Base-by-base conservation (phyloP, 306 rosid species). In the Biancaea sappan region DNA sequence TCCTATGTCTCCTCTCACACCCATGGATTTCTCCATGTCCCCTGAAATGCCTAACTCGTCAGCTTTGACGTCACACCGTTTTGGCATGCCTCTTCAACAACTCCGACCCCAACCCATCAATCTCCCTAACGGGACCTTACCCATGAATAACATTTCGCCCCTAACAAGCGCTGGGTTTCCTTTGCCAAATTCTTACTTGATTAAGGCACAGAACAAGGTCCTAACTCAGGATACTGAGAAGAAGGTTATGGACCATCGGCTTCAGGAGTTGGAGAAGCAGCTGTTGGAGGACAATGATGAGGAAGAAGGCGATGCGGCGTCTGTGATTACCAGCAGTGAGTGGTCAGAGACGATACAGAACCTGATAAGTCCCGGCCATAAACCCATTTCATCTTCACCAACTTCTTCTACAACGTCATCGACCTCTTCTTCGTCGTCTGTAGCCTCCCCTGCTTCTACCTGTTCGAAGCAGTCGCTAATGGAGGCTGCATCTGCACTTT, bases 271-370 rank as follows among this genome's bases (percentile, higher is more conserved):
- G 65, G 98, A 89, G 64, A 93, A 93, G 16, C 86, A 91, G 80
- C 93, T 93, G 35, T 84, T 91, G 13, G 94, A 91, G 31, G 97
- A 93, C 24, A 84, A 74, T 74, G 97, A 93, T 0, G 93, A 86
- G 0, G 82, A 83, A 5, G 94, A 76, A 71, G 86, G 61, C 11
- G 98, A 91, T 60, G 85, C 83, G 3, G 87, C 46, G 1, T 89
- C 96, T 5, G 96, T 77, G 21, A 83, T 91, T 21, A 89, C 98
- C 2, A 85, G 51, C 13, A 88, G 78, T 53, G 94, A 79, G 56
- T 93, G 98, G 98, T 83, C 96, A 2, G 97, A 93, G 61, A 87
- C 97, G 2, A 86, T 87, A 14, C 93, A 88, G 87, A 88, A 86
- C 24, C 85, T 93, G 60, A 88, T 90, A 18, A 72, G 74, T 48